Base-by-base conservation (phyloP, 306 rosid genomes). In the Trifolium fragiferum region DNA sequence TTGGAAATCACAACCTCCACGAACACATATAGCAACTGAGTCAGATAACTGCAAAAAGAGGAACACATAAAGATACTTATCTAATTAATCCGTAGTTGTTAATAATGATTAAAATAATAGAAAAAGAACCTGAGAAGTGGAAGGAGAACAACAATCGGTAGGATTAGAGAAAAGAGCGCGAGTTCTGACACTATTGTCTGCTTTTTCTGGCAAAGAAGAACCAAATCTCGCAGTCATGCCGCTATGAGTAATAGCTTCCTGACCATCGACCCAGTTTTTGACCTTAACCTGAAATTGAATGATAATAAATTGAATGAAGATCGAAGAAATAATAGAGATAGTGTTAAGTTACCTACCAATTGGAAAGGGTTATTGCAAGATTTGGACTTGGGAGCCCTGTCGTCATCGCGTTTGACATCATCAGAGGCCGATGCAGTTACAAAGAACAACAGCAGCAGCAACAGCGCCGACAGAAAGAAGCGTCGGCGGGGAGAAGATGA, bases 1-100 rank as follows among this genome's bases (percentile, higher is more conserved):
- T 6, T 87, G 70, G 78, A 90, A 95, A 78, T 95, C 99, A 76
- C 99, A 95, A 18, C 68, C 90, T 74, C 99, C 98, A 32, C 99
- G 98, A 8, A 32, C 60, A 23, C 92, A 78, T 73, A 95, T 78
- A 84, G 88, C 93, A 82, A 86, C 63, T 25, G 92, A 81, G 13
- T 93, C 90, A 77, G 88, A 81, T 75, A 92, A 68, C 98, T 95
- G 82, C 80, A 82, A 46, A 49, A 69, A 54, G 12, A 23, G 50
- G 66, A 73, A 66, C 20, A 70, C 21, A 32, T 32, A 32, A n/a
- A n/a, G n/a, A n/a, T n/a, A n/a, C n/a, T n/a, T n/a, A n/a, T n/a
- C n/a, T n/a, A n/a, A n/a, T n/a, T n/a, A n/a, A n/a, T n/a, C n/a
- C n/a, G n/a, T n/a, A n/a, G n/a, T n/a, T n/a, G n/a, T n/a, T n/a